Conservation (phyloP, 345 rosid species). For the Iberis pinnata region DNA sequence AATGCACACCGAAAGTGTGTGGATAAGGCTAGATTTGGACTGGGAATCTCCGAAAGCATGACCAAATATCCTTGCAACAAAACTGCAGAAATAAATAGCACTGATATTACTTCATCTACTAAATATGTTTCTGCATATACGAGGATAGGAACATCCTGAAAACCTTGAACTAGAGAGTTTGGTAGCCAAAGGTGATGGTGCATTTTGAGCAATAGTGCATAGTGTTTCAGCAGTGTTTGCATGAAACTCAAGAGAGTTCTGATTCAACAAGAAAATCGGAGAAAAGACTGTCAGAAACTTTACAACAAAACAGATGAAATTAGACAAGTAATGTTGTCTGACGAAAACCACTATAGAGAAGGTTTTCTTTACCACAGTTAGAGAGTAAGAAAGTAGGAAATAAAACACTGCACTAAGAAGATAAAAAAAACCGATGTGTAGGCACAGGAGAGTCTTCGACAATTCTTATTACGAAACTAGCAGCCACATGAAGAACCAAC, state of each 20-base stretch:
- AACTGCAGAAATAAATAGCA: conserved; percentile 44
- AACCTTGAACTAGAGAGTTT: conserved; percentile 90
- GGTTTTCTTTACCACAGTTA: not conserved
- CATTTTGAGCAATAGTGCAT: conserved; percentile 80
- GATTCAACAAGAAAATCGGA: conserved; percentile 15
- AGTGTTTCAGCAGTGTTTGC: conserved; percentile 90
- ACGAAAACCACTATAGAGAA: not conserved
- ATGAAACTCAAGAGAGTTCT: conserved; percentile 84
- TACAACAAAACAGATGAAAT: conserved; percentile 5
- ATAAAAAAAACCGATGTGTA: conserved; percentile 8
- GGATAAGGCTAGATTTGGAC: conserved; percentile 87
- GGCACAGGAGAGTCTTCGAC: not conserved
- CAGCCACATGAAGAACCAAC: conserved; percentile 11
- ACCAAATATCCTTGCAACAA: conserved; percentile 79
- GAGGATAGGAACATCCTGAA: conserved; percentile 14
- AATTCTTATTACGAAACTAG: conserved; percentile 1
- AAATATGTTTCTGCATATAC: not conserved
- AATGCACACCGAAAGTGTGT: conserved; percentile 94
- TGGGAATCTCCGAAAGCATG: conserved; percentile 88
- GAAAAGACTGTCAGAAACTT: not conserved
- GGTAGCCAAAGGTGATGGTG: conserved; percentile 81
- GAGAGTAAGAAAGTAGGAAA: not conserved
- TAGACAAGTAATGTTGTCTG: not conserved
- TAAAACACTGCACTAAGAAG: conserved; percentile 2
- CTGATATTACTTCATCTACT: conserved; percentile 7